Conservation (phyloP, 169 alveolate species). For the Plasmodium falciparum region DNA sequence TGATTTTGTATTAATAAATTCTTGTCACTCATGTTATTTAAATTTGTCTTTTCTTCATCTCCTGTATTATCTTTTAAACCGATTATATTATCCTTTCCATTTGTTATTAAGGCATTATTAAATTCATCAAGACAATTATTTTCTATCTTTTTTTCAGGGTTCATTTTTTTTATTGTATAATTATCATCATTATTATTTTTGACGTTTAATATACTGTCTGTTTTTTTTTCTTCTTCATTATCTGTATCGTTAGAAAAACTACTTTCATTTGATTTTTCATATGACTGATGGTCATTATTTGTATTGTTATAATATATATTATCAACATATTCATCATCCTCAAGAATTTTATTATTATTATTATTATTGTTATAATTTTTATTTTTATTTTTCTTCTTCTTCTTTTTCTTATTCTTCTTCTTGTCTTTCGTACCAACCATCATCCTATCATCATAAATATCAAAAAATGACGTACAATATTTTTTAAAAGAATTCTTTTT, state of each 20-base stretch:
- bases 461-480: conserved; percentile 43
- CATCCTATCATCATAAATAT: conserved; percentile 27
- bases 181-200: too few species aligned
- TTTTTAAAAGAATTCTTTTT: conserved; percentile 1
- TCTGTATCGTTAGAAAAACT: neutral
- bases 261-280: too few species aligned
- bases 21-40: neutral
- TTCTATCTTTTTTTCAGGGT: too few species aligned
- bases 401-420: neutral
- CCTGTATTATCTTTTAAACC: too few species aligned
- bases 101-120: too few species aligned
- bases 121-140: too few species aligned
- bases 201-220: neutral
- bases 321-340: conserved; percentile 7
- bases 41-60: neutral
- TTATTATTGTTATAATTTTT: neutral
- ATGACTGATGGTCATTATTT: too few species aligned
- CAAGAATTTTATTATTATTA: neutral
- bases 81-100: too few species aligned
- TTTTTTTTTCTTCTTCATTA: neutral
- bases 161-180: too few species aligned
- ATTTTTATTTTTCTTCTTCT: neutral
- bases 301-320: too few species aligned
- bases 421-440: neutral
- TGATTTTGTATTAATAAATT: neutral